A percentile compares a stretch with the other conserved stretches of the same genome.
Evolutionary conservation across 2,329 filamentous ascomycete species (phyloP).

Genomic region (Cytospora paraplurivora): DNA sequence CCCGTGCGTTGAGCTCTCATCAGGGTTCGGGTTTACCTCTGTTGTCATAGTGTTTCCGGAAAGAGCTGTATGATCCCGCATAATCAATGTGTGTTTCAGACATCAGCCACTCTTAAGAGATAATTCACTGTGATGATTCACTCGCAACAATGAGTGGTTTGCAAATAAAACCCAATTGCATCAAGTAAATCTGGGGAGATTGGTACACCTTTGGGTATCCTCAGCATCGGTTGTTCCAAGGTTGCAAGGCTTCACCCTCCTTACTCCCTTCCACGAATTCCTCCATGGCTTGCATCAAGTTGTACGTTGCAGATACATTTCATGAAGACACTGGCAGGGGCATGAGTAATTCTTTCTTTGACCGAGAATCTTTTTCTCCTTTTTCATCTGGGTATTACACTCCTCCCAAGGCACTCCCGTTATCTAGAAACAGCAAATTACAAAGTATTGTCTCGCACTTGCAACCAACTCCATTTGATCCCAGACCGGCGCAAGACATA

Average conservation of each 20-base stretch:
- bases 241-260: neutral
- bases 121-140: neutral
- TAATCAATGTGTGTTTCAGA: neutral
- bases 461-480: slow-evolving; percentile 5
- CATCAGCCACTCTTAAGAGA: neutral
- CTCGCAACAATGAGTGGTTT: neutral
- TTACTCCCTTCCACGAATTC: neutral
- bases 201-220: neutral
- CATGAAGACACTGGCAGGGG: neutral
- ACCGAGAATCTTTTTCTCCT: neutral
- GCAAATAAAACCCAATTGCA: neutral
- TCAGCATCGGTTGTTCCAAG: neutral
- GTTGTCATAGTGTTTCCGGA: neutral
- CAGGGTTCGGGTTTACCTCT: slow-evolving; percentile 1
- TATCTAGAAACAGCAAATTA: neutral
- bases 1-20: neutral
- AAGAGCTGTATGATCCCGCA: neutral
- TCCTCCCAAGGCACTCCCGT: neutral
- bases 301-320: neutral
- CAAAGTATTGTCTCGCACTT: neutral
- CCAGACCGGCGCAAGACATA: slow-evolving; percentile 4
- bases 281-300: neutral
- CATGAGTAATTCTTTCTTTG: neutral
- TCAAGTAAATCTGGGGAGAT: neutral
- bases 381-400: neutral